Conservation (phyloP, 2,329 filamentous ascomycete genomes). For the Diplodia sapinea region DNA sequence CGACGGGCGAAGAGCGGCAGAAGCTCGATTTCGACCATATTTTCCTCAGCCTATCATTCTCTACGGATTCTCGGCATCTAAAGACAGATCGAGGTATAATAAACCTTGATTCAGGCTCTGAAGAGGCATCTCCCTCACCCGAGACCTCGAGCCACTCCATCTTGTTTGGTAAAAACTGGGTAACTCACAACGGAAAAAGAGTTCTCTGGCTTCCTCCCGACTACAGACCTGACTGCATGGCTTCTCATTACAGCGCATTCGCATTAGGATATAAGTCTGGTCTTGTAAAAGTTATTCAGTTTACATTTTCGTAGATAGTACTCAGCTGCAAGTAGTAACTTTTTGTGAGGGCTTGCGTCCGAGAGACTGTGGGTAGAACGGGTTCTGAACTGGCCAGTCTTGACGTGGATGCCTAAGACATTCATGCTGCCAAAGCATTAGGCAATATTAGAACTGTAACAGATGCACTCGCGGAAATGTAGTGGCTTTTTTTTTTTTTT, state of each 20-base stretch:
- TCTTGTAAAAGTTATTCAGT: neutral
- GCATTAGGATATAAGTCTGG: neutral
- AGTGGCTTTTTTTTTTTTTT: too few species aligned
- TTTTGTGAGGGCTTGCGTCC: too few species aligned
- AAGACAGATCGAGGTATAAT: neutral
- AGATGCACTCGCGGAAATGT: too few species aligned
- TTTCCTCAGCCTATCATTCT: neutral
- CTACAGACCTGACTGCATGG: neutral
- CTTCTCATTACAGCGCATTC: neutral
- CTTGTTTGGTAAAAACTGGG: neutral
- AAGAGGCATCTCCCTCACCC: neutral
- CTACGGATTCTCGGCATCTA: conserved; percentile 1
- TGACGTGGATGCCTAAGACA: too few species aligned
- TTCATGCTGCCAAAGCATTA: too few species aligned
- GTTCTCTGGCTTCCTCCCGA: neutral
- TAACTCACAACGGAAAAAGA: neutral
- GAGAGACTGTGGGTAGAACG: too few species aligned
- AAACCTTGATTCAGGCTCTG: neutral
- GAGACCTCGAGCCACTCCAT: neutral
- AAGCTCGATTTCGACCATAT: neutral
- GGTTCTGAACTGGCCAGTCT: too few species aligned
- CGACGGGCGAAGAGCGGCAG: conserved; percentile 17
- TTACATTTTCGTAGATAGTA: neutral
- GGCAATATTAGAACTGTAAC: too few species aligned
- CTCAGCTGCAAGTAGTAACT: too few species aligned